phyloP scores from a whole-genome alignment of 2,329 filamentous ascomycete species.

The Fragosphaeria purpurea region DNA sequence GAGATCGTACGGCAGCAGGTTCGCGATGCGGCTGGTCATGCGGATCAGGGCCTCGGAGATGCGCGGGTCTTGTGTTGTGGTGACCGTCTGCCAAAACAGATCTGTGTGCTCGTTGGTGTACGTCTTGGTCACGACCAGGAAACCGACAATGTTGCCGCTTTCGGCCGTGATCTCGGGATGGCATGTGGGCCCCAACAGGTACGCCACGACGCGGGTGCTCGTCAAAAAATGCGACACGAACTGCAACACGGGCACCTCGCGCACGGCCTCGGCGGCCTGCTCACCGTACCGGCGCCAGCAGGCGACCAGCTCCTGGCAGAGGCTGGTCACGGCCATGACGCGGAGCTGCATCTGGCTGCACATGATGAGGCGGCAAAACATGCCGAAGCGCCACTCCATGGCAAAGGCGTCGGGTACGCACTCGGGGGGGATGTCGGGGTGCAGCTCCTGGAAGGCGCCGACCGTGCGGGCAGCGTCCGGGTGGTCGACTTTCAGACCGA shows the following conservation, averaged over 20 bases:
- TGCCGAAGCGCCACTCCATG: slow-evolving; percentile 58
- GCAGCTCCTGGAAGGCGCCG: slow-evolving; percentile 20
- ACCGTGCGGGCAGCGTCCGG: slow-evolving; percentile 25
- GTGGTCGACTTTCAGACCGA: slow-evolving; percentile 28
- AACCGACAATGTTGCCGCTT: slow-evolving; percentile 76
- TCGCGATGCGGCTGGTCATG: slow-evolving; percentile 44
- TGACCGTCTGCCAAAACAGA: slow-evolving; percentile 74
- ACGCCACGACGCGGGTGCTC: slow-evolving; percentile 64
- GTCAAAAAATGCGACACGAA: slow-evolving; percentile 62
- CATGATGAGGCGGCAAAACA: slow-evolving; percentile 61
- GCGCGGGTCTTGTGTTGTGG: slow-evolving; percentile 70
- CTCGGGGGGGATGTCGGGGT: slow-evolving; percentile 28
- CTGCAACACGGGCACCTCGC: slow-evolving; percentile 41
- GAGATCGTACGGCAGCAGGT: slow-evolving; percentile 36
- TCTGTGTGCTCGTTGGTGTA: slow-evolving; percentile 67
- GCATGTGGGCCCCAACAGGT: slow-evolving; percentile 81
- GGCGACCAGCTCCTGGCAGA: slow-evolving; percentile 60
- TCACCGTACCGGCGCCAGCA: slow-evolving; percentile 54
- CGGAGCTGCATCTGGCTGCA: slow-evolving; percentile 87
- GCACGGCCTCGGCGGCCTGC: slow-evolving; percentile 25
- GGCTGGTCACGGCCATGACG: slow-evolving; percentile 63
- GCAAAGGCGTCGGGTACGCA: slow-evolving; percentile 41
- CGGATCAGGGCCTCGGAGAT: slow-evolving; percentile 70
- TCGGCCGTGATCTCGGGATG: slow-evolving; percentile 82
- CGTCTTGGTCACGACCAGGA: slow-evolving; percentile 67